These are phyloP conservation scores for Scedosporium dehoogii DNA, from an alignment of 2,329 filamentous ascomycete genomes.

Conservation along the genomic window DNA sequence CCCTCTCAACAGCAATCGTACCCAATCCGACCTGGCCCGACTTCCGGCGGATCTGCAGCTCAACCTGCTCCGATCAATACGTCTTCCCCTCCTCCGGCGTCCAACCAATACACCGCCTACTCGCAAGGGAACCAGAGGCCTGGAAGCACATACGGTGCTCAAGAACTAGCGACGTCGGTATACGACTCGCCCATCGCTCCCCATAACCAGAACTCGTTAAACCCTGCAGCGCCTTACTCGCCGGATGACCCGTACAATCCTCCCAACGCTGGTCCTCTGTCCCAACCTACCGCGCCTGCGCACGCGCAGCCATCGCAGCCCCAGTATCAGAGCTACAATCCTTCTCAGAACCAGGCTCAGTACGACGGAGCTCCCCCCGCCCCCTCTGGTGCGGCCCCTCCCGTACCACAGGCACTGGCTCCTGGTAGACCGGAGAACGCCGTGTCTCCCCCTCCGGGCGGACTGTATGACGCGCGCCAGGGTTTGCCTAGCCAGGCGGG, in stretches of 20 bases:
- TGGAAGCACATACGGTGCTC: constrained; percentile 60
- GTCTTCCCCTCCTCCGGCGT: constrained; percentile 35
- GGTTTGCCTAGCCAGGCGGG: constrained; percentile 35
- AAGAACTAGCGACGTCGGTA: constrained; percentile 67
- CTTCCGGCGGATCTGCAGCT: constrained; percentile 30
- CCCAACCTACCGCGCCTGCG: constrained; percentile 14
- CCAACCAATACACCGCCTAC: constrained; percentile 38
- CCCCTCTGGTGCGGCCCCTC: constrained; percentile 28
- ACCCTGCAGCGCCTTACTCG: constrained; percentile 36
- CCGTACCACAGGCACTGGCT: constrained; percentile 25
- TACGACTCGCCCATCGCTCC: constrained; percentile 64
- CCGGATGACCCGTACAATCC: constrained; percentile 29
- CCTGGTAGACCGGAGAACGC: constrained; percentile 19
- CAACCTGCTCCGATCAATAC: constrained; percentile 42
- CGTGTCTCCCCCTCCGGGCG: constrained; percentile 32
- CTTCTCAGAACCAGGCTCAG: constrained; percentile 14
- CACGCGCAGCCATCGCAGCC: constrained; percentile 19
- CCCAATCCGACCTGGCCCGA: constrained; percentile 27
- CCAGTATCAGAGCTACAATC: constrained; percentile 33
- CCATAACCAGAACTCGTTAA: constrained; percentile 33
- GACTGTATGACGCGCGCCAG: constrained; percentile 40
- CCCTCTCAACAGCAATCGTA: constrained; percentile 33
- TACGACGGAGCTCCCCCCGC: constrained; percentile 22
- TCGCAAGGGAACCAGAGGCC: constrained; percentile 42
- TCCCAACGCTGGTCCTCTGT: constrained; percentile 18